Percentiles rank a stretch among this genome's conserved stretches.
Conservation (phyloP, 208 protist genomes). For the Crithidia bombi region DNA sequence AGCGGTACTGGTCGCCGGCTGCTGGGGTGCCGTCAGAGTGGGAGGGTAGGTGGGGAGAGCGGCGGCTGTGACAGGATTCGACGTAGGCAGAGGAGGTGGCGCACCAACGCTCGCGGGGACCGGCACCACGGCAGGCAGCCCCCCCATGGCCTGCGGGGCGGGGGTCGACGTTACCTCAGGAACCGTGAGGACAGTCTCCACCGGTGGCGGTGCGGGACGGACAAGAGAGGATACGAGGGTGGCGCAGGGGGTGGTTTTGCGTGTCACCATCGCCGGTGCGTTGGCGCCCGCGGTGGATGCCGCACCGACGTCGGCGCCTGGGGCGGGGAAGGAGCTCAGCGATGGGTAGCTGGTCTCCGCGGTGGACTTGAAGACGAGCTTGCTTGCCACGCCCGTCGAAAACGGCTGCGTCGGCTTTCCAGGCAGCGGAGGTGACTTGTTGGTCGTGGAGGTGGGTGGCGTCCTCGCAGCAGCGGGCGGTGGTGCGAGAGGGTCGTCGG, state of each 20-base stretch:
- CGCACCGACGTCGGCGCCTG: neutral
- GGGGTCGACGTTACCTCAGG: neutral
- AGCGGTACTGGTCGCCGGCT: neutral
- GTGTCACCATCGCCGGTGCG: constrained; percentile 3
- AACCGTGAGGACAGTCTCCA: neutral
- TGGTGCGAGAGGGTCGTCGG: neutral
- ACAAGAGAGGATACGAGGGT: neutral
- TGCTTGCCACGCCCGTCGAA: neutral
- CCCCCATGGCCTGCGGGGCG: neutral
- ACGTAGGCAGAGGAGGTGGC: neutral
- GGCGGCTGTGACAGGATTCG: constrained; percentile 9
- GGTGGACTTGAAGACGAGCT: constrained; percentile 4
- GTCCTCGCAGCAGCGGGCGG: constrained; percentile 6
- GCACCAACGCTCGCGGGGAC: neutral
- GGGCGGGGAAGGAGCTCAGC: constrained; percentile 11
- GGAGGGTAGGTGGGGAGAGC: neutral
- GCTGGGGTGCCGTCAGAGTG: neutral
- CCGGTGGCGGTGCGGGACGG: neutral
- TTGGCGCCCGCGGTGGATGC: neutral
- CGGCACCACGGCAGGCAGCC: constrained; percentile 4
- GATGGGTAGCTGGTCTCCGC: constrained; percentile 18
- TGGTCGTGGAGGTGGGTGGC: neutral
- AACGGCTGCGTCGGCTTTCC: neutral
- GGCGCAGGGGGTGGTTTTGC: constrained; percentile 24
- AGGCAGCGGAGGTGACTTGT: constrained; percentile 18